Base-by-base conservation (phyloP, 2,329 filamentous ascomycete species). In the Penicillium sp. region DNA sequence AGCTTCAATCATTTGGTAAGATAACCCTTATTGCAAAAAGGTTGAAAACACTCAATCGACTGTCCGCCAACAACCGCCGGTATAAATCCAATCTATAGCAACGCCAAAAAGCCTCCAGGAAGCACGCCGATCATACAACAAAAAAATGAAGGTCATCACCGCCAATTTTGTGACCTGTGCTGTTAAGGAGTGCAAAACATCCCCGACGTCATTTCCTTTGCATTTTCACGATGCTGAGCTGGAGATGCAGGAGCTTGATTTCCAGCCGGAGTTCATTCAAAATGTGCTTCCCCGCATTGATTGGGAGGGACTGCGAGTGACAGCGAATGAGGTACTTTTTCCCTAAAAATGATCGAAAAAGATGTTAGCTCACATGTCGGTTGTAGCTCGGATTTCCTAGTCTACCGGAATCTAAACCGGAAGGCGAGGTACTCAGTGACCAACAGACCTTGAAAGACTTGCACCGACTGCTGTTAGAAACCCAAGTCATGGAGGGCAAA, bases 131-230 rank as follows among this genome's bases (percentile, higher is more conserved):
- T 35, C 31, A 6, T 29, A 3, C 14, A 29, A 21, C 22, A 8
- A 27, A 33, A 58, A 27, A 6, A 99, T 99, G 95, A 98, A 98
- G 77, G 82, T 98, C 61, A 86, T 98, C 52, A 97, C 92, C 59
- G 88, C 96, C 69, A 98, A 98, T 79, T 99, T 99, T 77, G 82
- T 98, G 63, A 95, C 91, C 69, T 99, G 95, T 82, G 93, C 95
- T 60, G 90, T 96, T 73, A 98, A 97, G 82, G 83, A 90, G 55
- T 99, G 95, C 88, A 96, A 96, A 79, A 84, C 86, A 56, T 87
- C 88, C 31, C 81, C 88, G 6, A 79, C 84, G 52, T 91, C 91
- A 24, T 98, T 96, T 71, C 95, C 95, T 2, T 84, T 99, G 16
- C 95, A 98, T 75, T 93, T 95, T 55, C 89, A 89, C 69, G 92